phyloP scores from a whole-genome alignment of 208 protist genomes.

The Trypanosoma cruzi region DNA sequence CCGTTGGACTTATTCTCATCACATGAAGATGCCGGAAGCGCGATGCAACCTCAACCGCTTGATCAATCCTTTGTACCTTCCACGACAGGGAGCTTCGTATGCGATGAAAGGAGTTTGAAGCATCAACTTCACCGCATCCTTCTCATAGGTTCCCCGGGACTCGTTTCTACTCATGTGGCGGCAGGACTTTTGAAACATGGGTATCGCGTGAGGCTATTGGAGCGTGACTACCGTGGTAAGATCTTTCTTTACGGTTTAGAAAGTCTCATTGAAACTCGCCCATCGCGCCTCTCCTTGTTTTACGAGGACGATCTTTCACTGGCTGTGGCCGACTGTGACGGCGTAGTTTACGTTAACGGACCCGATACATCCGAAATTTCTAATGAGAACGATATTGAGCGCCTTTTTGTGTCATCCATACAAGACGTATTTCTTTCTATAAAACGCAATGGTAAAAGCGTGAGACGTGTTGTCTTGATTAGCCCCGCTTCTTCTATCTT shows the following conservation, averaged over 20 bases:
- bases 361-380: constrained; percentile 20
- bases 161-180: constrained; percentile 7
- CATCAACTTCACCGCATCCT: constrained; percentile 19
- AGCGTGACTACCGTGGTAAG: constrained; percentile 20
- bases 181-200: constrained; percentile 13
- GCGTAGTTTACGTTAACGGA: constrained; percentile 18
- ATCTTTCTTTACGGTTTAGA: neutral
- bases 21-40: neutral
- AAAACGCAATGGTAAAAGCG: constrained; percentile 18
- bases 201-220: constrained; percentile 14
- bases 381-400: constrained; percentile 9
- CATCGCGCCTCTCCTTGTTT: constrained; percentile 26
- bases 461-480: constrained; percentile 19
- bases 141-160: constrained; percentile 7
- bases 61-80: constrained; percentile 3
- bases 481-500: constrained; percentile 20
- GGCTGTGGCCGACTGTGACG: constrained; percentile 23
- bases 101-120: neutral
- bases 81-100: neutral
- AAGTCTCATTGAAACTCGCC: constrained; percentile 18
- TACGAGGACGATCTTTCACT: constrained; percentile 26
- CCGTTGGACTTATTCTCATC: constrained; percentile 8
- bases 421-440: constrained; percentile 33
- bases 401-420: constrained; percentile 9
- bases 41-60: neutral